phyloP scores from a whole-genome alignment of 2,329 filamentous ascomycete genomes.

The Geosmithia flava region DNA sequence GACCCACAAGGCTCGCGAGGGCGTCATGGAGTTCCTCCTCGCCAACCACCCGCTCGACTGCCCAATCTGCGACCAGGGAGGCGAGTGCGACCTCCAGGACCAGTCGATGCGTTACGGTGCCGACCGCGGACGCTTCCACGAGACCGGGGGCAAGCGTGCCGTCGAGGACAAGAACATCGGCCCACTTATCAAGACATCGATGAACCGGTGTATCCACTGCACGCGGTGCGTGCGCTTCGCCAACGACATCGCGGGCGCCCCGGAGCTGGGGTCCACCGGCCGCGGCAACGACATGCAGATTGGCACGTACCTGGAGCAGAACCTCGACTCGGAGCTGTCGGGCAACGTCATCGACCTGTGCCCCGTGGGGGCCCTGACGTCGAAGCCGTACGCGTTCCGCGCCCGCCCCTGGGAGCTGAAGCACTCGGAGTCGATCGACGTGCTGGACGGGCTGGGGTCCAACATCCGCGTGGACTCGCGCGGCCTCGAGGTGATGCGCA shows the following conservation, averaged over 20 bases:
- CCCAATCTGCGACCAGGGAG: constrained; percentile 96
- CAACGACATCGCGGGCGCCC: constrained; percentile 92
- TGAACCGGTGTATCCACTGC: constrained; percentile 99
- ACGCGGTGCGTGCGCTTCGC: constrained; percentile 95
- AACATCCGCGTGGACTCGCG: constrained; percentile 90
- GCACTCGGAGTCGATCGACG: constrained; percentile 91
- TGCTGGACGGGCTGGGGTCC: constrained; percentile 83
- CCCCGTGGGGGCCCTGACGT: constrained; percentile 90
- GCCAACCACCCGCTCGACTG: constrained; percentile 95
- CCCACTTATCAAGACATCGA: constrained; percentile 95
- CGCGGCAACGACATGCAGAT: constrained; percentile 97
- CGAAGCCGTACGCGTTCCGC: constrained; percentile 96
- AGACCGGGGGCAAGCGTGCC: constrained; percentile 87
- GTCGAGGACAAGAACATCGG: constrained; percentile 99
- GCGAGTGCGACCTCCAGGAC: constrained; percentile 97
- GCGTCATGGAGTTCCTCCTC: constrained; percentile 97
- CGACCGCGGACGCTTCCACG: constrained; percentile 93
- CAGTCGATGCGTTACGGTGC: constrained; percentile 98
- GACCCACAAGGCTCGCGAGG: constrained; percentile 94
- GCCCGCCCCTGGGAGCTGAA: constrained; percentile 95
- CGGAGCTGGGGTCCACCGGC: constrained; percentile 86
- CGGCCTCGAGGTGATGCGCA: constrained; percentile 90
- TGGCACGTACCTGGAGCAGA: constrained; percentile 91
- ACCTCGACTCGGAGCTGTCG: constrained; percentile 87
- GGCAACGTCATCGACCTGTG: constrained; percentile 97